These are phyloP conservation scores for Hymenoscyphus fraxineus DNA, from an alignment of 2,329 filamentous ascomycete species.

Conservation along the genomic window DNA sequence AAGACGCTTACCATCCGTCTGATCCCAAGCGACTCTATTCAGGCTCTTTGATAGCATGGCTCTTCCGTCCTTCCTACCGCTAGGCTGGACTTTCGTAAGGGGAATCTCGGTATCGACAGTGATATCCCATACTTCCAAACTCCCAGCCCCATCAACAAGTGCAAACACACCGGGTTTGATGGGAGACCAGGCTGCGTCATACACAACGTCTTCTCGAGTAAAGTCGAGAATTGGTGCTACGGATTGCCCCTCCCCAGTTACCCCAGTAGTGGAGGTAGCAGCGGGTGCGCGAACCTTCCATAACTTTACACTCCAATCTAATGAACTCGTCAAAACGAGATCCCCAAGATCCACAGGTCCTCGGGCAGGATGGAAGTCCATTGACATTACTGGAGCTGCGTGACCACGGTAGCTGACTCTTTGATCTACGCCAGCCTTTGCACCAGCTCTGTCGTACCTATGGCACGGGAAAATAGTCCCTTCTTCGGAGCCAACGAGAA, in stretches of 20 bases:
- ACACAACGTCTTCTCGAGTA: conserved; percentile 91
- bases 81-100: conserved; percentile 73
- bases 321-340: conserved; percentile 81
- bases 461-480: conserved; percentile 95
- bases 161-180: conserved; percentile 92
- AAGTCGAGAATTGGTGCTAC: conserved; percentile 82
- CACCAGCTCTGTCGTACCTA: conserved; percentile 92
- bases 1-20: conserved; percentile 77
- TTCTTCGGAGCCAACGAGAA: conserved; percentile 94
- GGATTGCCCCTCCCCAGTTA: conserved; percentile 44
- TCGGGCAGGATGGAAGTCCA: conserved; percentile 89
- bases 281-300: conserved; percentile 89
- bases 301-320: conserved; percentile 96
- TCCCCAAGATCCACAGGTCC: conserved; percentile 94
- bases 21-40: conserved; percentile 94
- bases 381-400: conserved; percentile 89
- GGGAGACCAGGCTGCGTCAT: conserved; percentile 93
- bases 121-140: conserved; percentile 92
- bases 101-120: conserved; percentile 91
- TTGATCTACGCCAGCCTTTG: conserved; percentile 91
- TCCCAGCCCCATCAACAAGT: conserved; percentile 87
- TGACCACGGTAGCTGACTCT: conserved; percentile 87
- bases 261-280: conserved; percentile 57
- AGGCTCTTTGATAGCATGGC: conserved; percentile 77
- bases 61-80: conserved; percentile 58